Base-by-base conservation (phyloP, 1,139 yeast genomes). In the Kazachstania sp. region DNA sequence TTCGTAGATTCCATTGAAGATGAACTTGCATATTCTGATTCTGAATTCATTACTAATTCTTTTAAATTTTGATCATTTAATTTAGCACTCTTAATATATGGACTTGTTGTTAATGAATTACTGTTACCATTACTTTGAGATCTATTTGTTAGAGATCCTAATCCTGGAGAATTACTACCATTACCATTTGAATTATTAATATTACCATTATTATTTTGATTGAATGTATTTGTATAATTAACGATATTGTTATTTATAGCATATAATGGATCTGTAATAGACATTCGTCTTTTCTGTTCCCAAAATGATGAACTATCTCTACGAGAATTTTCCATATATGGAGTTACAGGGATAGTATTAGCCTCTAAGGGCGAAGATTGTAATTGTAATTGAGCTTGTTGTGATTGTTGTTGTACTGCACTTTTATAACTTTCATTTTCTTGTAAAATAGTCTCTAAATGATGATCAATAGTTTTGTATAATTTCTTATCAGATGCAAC, bases 401-500 rank as follows among this genome's bases (percentile, higher is more conserved):
- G 45, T 5, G 8, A 49, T 19, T 61, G 63, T 44, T 61, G 63
- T 26, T 60, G 59, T 23, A 59, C 48, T 3, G 63, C 58, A 18
- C 54, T 57, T 37, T 60, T 61, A 44, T 58, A 60, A 18, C 61
- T 57, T 50, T 62, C 67, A 45, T 63, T 65, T 56, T 79, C 86
- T 55, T 80, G 83, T 46, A 82, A 67, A 39, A 81, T 70, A 43
- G 79, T 81, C 53, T 82, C 83, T 49, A 85, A 73, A 59, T 86
- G 94, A 56, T 83, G 81, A 64, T 88, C 97, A 45, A 92, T 80
- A 0, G 92, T 80, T 65, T 87, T 86, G 71, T 85, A 87, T 34
- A 92, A 74, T 65, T 90, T 90, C 58, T 88, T 75, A 65, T 92
- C 99, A 1, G 92, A 76, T 1, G 92, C 87, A 36, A 90, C 87